phyloP scores from a whole-genome alignment of 2,329 filamentous ascomycete genomes.

The Mycogone perniciosa region DNA sequence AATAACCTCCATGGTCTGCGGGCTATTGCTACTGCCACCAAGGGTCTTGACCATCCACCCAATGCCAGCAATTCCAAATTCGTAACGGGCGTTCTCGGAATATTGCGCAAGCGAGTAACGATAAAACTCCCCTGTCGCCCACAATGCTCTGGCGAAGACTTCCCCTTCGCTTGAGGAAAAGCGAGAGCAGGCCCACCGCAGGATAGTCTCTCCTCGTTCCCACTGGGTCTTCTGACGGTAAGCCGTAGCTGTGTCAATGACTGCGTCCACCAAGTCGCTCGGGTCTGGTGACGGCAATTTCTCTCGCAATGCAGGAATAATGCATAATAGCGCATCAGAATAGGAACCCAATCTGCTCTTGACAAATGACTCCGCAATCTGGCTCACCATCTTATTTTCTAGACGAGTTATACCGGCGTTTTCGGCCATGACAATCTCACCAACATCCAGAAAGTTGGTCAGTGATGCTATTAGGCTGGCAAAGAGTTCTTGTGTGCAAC shows the following conservation, averaged over 20 bases:
- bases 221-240: neutral
- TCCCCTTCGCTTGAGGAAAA: neutral
- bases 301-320: conserved; percentile 8
- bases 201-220: neutral
- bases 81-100: neutral
- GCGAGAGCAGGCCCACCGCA: neutral
- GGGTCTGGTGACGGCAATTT: neutral
- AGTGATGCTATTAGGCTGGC: neutral
- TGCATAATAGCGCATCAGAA: conserved; percentile 10
- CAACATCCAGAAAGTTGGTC: neutral
- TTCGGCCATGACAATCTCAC: neutral
- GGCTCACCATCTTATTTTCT: neutral
- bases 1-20: neutral
- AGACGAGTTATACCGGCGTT: neutral
- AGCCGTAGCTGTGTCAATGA: neutral
- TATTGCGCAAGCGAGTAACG: neutral
- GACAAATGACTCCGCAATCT: neutral
- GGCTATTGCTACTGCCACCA: neutral
- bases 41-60: neutral
- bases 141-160: neutral
- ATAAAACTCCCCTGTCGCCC: neutral
- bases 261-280: neutral
- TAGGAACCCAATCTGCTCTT: conserved; percentile 8
- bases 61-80: neutral
- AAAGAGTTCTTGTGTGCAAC: neutral